Evolutionary conservation across 2,329 filamentous ascomycete genomes (phyloP), one percentile per base, ranked within the genome.

Genomic region (Aspergillus melleus): DNA sequence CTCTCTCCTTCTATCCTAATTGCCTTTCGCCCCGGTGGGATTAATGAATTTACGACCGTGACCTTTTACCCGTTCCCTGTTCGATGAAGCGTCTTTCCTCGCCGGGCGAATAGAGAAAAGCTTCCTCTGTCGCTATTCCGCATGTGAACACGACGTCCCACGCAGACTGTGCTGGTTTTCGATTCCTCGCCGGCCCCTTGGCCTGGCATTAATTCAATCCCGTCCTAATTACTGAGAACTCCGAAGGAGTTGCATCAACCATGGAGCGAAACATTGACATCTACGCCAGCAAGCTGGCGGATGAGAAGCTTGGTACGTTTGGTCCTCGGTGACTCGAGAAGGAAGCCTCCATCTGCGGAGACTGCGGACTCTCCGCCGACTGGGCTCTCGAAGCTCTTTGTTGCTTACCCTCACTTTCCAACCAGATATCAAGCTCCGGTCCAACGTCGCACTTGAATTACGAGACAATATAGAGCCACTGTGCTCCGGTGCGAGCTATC

Each of bases 381-480:
- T 39, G 11, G 4, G 5, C 5, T 14, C 36, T 11, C n/a, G 9
- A 36, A 46, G 29, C 8, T 52, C 36, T 6, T 26, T 42, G 11
- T 54, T 60, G 52, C 54, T 67, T 24, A 62, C 53, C 44, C n/a
- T 55, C 14, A 5, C 52, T 10, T 8, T 42, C n/a, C n/a, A 36
- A 30, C 44, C 68, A 96, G 95, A 98, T 80, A 80, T 89, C 60
- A 91, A 91, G 79, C 79, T 87, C 60, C 96, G 93, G 80, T 85
- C 90, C 63, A 91, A 92, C 70, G 88, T 92, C 64, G 92, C 94
- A 63, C 88, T 89, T 55, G 90, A 93, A 66, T 83, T 99, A 70
- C 91, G 95, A 74, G 96, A 99, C 78, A 92, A 86, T 70, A 88
- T 98, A 67, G 96, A 99, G 70, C 75, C 73, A 66, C 85, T 92